Evolutionary conservation across 2,329 filamentous ascomycete genomes (phyloP), one percentile per base, ranked within the genome.

Genomic region (Aspergillus sp.): DNA sequence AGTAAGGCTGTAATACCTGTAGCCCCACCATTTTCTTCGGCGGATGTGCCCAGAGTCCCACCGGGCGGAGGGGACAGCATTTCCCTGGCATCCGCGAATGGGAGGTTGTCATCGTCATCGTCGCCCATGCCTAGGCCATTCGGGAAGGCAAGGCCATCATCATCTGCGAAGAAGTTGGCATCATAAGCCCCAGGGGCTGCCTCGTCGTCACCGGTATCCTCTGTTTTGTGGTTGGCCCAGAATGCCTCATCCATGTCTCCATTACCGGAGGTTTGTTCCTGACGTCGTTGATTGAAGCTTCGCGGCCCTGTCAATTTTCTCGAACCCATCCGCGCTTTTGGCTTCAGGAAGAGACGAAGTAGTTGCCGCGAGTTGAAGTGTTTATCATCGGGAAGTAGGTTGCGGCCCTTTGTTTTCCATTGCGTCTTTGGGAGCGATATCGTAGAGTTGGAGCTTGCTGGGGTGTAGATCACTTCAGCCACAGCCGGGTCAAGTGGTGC

Each of bases 351-450:
- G 1, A 99, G 83, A 51, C 87, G 89, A 6, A 98, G 81, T 0
- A 99, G 81, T 64, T 96, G 91, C 70, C 89, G 90, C 8, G 93
- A 98, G 78, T 93, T 96, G 80, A 99, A 98, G 73, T 98, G 93
- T 75, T 97, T 97, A 77, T 99, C 95, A 69, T 99, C 95, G 2
- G 96, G 93, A 4, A 99, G 85, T 3, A 99, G 83, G 71, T 99
- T 96, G 49, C 91, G 86, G 1, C 89, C 92, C 75, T 96, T 96
- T 40, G 91, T 95, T 73, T 91, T 95, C 91, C 93, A 96, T 74
- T 98, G 92, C 64, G 93, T 91, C 79, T 96, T 97, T 17, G 93
- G 89, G 64, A 99, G 74, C 47, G 87, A 91, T 65, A 98, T 96
- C 40, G 86, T 83, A 4, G 89, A 84, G 71, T 92, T 96, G 52